phyloP scores from a whole-genome alignment of 225 moss, liverwort and hornwort genomes.

The Pseudisothecium myosuroides region DNA sequence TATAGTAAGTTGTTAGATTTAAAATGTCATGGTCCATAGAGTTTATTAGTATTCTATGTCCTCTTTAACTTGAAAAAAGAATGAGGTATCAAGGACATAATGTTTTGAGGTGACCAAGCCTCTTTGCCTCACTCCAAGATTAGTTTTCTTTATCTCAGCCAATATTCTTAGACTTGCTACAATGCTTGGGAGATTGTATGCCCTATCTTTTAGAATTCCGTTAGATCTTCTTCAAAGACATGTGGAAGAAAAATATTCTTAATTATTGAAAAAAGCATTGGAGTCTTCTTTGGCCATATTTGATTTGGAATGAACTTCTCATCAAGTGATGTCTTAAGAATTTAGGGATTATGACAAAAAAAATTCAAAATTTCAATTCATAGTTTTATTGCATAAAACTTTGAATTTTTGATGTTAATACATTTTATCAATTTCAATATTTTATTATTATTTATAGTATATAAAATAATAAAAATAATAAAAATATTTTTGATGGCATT shows the following conservation, averaged over 20 bases:
- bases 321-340: background rate
- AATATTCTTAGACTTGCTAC: background rate
- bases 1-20: background rate
- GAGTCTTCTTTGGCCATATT: background rate
- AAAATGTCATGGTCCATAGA: background rate
- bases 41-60: background rate
- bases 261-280: background rate
- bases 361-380: background rate
- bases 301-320: background rate
- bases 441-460: background rate
- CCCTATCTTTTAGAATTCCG: background rate
- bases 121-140: background rate
- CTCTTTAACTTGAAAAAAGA: background rate
- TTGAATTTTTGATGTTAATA: background rate
- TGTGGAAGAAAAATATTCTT: background rate
- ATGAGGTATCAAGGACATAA: rapidly evolving
- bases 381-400: background rate
- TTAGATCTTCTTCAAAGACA: background rate
- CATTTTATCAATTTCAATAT: background rate
- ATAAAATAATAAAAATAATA: background rate
- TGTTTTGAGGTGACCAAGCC: background rate
- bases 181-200: rapidly evolving
- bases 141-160: background rate
- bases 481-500: background rate
- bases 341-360: background rate